Conservation (phyloP, 2,329 filamentous ascomycete genomes). For the Rhynchosporium agropyri region DNA sequence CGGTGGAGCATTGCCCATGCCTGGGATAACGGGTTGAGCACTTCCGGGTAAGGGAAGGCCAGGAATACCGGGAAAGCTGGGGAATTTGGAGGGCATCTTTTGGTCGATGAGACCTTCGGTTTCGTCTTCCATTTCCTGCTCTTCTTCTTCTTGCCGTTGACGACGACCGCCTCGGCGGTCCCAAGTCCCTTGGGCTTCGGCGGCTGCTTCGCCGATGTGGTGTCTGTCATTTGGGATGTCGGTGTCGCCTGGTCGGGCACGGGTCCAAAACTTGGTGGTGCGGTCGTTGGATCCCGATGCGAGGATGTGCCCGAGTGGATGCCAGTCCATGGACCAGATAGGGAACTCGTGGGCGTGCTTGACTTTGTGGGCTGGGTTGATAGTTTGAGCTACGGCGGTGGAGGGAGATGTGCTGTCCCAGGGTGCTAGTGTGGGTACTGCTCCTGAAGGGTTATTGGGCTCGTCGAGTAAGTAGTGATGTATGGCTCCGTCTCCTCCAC, state of each 20-base stretch:
- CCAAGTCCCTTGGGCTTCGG: conserved; percentile 94
- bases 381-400: conserved; percentile 82
- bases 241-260: conserved; percentile 84
- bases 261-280: conserved; percentile 95
- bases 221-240: conserved; percentile 87
- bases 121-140: conserved; percentile 91
- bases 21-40: conserved; percentile 52
- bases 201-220: conserved; percentile 91
- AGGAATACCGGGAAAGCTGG: conserved; percentile 60
- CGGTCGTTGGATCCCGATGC: conserved; percentile 96
- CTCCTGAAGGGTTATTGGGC: conserved; percentile 79
- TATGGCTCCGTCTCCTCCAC: conserved; percentile 85
- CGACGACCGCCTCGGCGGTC: conserved; percentile 77
- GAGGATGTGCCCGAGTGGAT: conserved; percentile 92
- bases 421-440: conserved; percentile 72
- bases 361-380: conserved; percentile 86
- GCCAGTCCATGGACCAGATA: conserved; percentile 98
- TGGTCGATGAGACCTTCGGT: conserved; percentile 92
- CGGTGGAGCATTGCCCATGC: conserved; percentile 49
- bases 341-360: conserved; percentile 90
- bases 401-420: conserved; percentile 82
- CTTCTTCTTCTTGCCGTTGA: conserved; percentile 87
- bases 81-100: conserved; percentile 68
- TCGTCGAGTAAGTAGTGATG: conserved; percentile 97
- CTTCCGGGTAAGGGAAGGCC: conserved; percentile 40